Evolutionary conservation across 164 flowering plant genomes (phyloP).

Genomic region (grape (Vitis vinifera)): ASM3070453v1 NC_081821.1:6640001-6640500

Average conservation of each 20-base stretch:
- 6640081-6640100: not conserved
- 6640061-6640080: constrained; percentile 7
- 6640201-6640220: constrained; percentile 10
- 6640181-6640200: constrained; percentile 6
- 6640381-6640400: constrained; percentile 96
- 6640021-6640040: not conserved
- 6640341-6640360: constrained; percentile 49
- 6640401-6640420: constrained; percentile 98
- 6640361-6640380: constrained; percentile 74
- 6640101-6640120: constrained; percentile 7
- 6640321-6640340: constrained; percentile 1
- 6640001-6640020: constrained; percentile 5
- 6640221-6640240: constrained; percentile 8
- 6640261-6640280: not conserved
- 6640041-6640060: constrained; percentile 8
- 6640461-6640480: not conserved
- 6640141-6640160: constrained; percentile 16
- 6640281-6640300: not conserved
- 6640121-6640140: constrained; percentile 11
- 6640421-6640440: constrained; percentile 70
- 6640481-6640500: not conserved
- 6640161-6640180: constrained; percentile 12
- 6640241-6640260: not conserved
- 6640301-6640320: not conserved
- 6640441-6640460: constrained; percentile 15